Base-by-base conservation (phyloP, 2,329 filamentous ascomycete genomes). In the Sodiomyces alkalinus region DNA sequence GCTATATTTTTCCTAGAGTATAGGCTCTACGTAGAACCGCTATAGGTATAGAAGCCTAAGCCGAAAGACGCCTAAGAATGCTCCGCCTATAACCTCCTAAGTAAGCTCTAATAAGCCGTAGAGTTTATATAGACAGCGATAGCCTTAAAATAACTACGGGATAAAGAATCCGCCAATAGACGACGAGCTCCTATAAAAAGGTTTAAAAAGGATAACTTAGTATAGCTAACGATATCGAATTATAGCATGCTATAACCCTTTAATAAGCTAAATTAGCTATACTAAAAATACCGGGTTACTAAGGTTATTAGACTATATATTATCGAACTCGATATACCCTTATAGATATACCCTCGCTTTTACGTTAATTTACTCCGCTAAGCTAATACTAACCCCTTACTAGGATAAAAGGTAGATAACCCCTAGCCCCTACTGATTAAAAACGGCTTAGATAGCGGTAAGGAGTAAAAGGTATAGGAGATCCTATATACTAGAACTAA, bases 261-360 rank as follows among this genome's bases (percentile, higher is more conserved):
- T 6, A 24, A 24, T 13, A 29, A 29, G 21, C 21, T 29, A 14
- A 19, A 29, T n/a, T 29, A 20, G 28, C 15, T 29, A 18, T 25
- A 24, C 10, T 19, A 17, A n/a, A 26, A 31, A n/a, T 27, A 31
- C 23, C 15, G 9, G 6, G 15, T 31, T 17, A 26, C 10, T 21
- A 31, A 21, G 19, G 17, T 27, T 2, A 18, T 31, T 2, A 6
- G 19, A 5, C 20, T n/a, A 6, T 22, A 26, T 26, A 31, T 15
- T 3, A 2, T 21, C 19, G 11, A 31, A 19, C n/a, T 31, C 5
- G 5, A 29, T 14, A 14, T 25, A 6, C 14, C 11, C 4, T 19
- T 9, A 17, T 9, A 9, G 9, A 24, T 29, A 2, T 15, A 29
- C 5, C 3, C 11, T 8, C 11, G n/a, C 13, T 19, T 25, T 16